A percentile compares a stretch with the other conserved stretches of the same genome.
These are phyloP conservation scores for Tripterygium wilfordii DNA, from an alignment of 177 flowering plant species.

Conservation along the genomic window DNA sequence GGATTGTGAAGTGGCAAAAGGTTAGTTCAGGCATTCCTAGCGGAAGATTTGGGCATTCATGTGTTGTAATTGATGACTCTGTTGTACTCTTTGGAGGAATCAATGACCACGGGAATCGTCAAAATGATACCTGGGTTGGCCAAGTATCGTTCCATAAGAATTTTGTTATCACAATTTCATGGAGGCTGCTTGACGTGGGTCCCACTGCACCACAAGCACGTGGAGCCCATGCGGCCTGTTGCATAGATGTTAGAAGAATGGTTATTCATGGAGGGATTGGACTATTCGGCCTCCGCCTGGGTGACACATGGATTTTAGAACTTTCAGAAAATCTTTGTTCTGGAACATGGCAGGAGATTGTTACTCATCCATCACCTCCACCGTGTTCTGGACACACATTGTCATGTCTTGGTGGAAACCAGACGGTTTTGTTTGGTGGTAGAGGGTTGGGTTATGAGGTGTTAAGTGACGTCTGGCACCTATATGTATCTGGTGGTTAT, in stretches of 20 bases:
- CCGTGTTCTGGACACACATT: conserved; percentile 91
- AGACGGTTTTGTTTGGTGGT: conserved; percentile 75
- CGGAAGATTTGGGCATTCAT: conserved; percentile 93
- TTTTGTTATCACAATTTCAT: conserved; percentile 43
- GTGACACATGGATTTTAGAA: conserved; percentile 82
- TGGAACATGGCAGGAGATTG: conserved; percentile 63
- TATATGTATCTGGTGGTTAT: conserved; percentile 35
- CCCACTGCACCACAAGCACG: conserved; percentile 64
- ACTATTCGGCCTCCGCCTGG: conserved; percentile 46
- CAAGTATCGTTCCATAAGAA: conserved; percentile 32
- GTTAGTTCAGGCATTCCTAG: conserved; percentile 61
- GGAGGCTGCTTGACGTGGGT: conserved; percentile 74
- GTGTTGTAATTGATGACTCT: conserved; percentile 47
- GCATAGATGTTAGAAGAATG: conserved; percentile 49
- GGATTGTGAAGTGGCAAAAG: conserved; percentile 56
- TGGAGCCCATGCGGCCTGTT: conserved; percentile 90
- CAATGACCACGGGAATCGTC: conserved; percentile 77
- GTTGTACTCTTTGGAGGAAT: conserved; percentile 93
- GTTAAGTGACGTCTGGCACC: conserved; percentile 76
- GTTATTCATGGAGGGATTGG: conserved; percentile 93
- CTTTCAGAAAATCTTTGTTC: conserved; percentile 41
- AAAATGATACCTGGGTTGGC: conserved; percentile 95
- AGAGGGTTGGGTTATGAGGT: conserved; percentile 83
- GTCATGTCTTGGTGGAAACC: conserved; percentile 50
- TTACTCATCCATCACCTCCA: conserved; percentile 52